Conservation (phyloP, 805 yeast species). For the Wickerhamomyces hampshirensis region DNA sequence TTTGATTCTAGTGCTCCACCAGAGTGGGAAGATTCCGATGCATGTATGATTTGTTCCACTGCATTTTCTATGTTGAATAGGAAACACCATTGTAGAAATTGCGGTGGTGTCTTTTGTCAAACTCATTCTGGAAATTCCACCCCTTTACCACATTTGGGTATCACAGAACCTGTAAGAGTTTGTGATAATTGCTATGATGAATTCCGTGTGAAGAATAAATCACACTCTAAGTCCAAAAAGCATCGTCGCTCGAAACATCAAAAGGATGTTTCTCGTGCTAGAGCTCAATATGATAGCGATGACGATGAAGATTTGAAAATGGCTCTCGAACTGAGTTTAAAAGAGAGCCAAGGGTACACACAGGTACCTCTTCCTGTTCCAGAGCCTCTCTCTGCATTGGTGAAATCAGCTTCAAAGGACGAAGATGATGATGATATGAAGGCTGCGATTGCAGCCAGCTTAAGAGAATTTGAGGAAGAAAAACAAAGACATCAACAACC, state of each 20-base stretch:
- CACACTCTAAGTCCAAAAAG: slow-evolving; percentile 21
- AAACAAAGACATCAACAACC: slow-evolving; percentile 21
- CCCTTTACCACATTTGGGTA: slow-evolving; percentile 79
- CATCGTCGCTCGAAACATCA: slow-evolving; percentile 14
- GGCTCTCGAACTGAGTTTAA: slow-evolving; percentile 77
- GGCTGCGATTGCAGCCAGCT: slow-evolving; percentile 91
- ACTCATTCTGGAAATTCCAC: slow-evolving; percentile 71
- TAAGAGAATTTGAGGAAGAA: slow-evolving; percentile 57
- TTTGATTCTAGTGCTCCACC: slow-evolving; percentile 93
- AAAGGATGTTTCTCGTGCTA: slow-evolving; percentile 24
- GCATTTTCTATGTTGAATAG: slow-evolving; percentile 78
- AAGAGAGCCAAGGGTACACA: slow-evolving; percentile 38
- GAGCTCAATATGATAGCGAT: slow-evolving; percentile 32
- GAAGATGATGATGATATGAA: slow-evolving; percentile 85
- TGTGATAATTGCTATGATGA: slow-evolving; percentile 85
- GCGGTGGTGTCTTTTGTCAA: slow-evolving; percentile 93
- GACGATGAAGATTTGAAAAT: slow-evolving; percentile 72
- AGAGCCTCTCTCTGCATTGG: slow-evolving; percentile 1
- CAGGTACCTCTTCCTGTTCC: slow-evolving; percentile 21
- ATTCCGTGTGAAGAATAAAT: slow-evolving; percentile 37
- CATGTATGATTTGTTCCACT: slow-evolving; percentile 89
- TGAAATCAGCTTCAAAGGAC: slow-evolving; percentile 27
- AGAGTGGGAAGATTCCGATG: slow-evolving; percentile 94
- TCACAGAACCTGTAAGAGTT: slow-evolving; percentile 84
- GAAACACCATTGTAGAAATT: slow-evolving; percentile 94